Base-by-base conservation (phyloP, 139 green algal species). In the Auxenochlorella pyrenoidosa region DNA sequence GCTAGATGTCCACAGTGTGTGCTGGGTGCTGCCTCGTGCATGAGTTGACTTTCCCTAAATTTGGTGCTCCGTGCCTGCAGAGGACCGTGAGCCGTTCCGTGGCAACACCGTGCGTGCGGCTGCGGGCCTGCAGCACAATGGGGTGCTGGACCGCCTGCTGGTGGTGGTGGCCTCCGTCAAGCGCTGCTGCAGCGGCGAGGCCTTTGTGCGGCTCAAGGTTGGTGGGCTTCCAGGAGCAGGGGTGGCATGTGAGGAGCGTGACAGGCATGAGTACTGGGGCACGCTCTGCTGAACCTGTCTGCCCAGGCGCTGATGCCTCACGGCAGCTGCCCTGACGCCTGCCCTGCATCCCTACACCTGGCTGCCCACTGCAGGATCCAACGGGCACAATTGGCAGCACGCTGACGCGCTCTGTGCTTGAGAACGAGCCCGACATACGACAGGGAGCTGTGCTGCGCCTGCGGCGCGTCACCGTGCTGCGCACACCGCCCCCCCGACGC, bases 201-300 rank as follows among this genome's bases (percentile, higher is more conserved):
- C 80, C 5, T 90, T 87, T 75, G 54, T 82, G 44, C 83, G 83
- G 47, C 66, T 90, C 38, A 86, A 87, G 80, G 80, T 85, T 36
- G 5, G 80, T 38, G 12, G 28, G 36, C 36, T 28, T 19, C 10
- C 5, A n/a, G 26, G 13, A 36, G 47, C 47, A 54, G 47, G 8
- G 47, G 6, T 10, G 47, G 47, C 10, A 10, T 54, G 10, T 6
- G 10, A 54, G 10, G 47, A 54, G n/a, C n/a, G n/a, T n/a, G n/a
- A n/a, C n/a, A n/a, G n/a, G n/a, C n/a, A n/a, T 10, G 10, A 54
- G 47, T 54, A 10, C 8, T 54, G 47, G 47, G 10, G 47, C 8
- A 10, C 10, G 47, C 22, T 68, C 16, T 28, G 59, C 59, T 8
- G 59, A 28, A 30, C 12, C 22, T 28, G 22, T n/a, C n/a, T n/a